phyloP scores from a whole-genome alignment of 2,329 filamentous ascomycete genomes.

The Juglanconis juglandina region DNA sequence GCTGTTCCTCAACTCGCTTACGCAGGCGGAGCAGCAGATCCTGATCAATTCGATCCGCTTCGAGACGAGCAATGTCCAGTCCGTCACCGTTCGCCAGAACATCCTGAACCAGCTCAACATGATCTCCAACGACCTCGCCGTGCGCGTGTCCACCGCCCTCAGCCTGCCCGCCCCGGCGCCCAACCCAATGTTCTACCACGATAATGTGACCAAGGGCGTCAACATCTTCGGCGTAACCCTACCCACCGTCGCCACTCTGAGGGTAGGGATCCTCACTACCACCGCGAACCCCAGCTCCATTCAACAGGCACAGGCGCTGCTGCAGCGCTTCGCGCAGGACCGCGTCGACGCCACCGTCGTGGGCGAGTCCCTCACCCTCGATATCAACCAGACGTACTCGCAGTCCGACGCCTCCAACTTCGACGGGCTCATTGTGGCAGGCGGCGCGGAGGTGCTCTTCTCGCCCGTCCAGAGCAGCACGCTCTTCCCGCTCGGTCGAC shows the following conservation, averaged over 20 bases:
- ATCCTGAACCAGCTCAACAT: conserved; percentile 67
- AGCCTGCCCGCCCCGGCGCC: conserved; percentile 55
- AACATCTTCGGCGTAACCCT: conserved; percentile 58
- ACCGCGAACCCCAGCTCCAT: conserved; percentile 41
- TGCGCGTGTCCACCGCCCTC: conserved; percentile 60
- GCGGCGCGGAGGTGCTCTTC: conserved; percentile 54
- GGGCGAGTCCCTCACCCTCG: conserved; percentile 52
- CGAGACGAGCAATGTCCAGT: conserved; percentile 60
- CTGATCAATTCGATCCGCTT: conserved; percentile 71
- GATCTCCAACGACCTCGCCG: conserved; percentile 64
- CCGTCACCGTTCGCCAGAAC: conserved; percentile 57
- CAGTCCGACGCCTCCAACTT: conserved; percentile 60
- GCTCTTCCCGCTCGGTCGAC: conserved; percentile 62
- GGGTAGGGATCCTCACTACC: conserved; percentile 59
- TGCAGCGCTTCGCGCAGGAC: conserved; percentile 41
- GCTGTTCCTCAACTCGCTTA: conserved; percentile 71
- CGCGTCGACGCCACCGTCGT: conserved; percentile 59
- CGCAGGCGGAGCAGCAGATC: conserved; percentile 64
- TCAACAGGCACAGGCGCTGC: conserved; percentile 47
- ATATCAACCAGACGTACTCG: conserved; percentile 63
- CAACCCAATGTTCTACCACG: conserved; percentile 64
- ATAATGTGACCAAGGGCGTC: conserved; percentile 61
- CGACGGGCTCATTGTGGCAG: conserved; percentile 59
- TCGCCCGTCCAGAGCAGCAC: conserved; percentile 39
- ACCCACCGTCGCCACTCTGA: conserved; percentile 58